A percentile compares a stretch with the other conserved stretches of the same genome.
These are phyloP conservation scores for Dactylellina sp. DNA, from an alignment of 2,329 filamentous ascomycete species.

Conservation along the genomic window DNA sequence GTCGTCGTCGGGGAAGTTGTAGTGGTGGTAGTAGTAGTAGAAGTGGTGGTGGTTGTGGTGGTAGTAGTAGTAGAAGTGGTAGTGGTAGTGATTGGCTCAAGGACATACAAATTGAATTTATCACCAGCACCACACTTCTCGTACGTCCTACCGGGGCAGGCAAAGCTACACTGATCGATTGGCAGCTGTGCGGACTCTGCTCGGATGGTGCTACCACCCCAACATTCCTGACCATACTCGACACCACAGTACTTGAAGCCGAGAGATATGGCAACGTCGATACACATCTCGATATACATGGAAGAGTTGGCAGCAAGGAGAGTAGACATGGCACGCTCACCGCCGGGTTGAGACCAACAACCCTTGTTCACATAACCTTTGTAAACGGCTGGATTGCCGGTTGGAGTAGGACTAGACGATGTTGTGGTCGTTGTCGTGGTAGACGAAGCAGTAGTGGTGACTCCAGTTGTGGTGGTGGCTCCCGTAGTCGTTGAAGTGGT, in stretches of 20 bases:
- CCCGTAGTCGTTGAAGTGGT: slow-evolving; percentile 14
- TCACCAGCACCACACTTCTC: slow-evolving; percentile 65
- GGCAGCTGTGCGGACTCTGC: slow-evolving; percentile 37
- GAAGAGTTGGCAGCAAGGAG: slow-evolving; percentile 14
- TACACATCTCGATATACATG: slow-evolving; percentile 55
- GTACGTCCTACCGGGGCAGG: slow-evolving; percentile 63
- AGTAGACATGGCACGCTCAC: slow-evolving; percentile 3
- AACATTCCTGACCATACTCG: slow-evolving; percentile 59
- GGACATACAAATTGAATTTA: slow-evolving; percentile 63
- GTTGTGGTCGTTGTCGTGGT: slow-evolving; percentile 54
- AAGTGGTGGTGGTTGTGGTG: slow-evolving; percentile 40
- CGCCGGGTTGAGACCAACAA: slow-evolving; percentile 22
- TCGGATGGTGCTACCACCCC: slow-evolving; percentile 35
- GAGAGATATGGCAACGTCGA: slow-evolving; percentile 38
- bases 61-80: slow-evolving; percentile 13
- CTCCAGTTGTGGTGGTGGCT: not conserved
- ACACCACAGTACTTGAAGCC: slow-evolving; percentile 61
- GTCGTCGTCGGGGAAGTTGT: slow-evolving; percentile 58
- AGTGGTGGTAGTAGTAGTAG: slow-evolving; percentile 53
- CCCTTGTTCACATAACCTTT: slow-evolving; percentile 37
- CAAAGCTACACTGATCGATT: slow-evolving; percentile 51
- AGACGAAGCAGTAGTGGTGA: slow-evolving; percentile 30
- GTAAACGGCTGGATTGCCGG: slow-evolving; percentile 35
- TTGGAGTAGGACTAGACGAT: not conserved
- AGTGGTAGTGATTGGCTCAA: not conserved